Conservation (phyloP, 2,329 filamentous ascomycete species). For the Delphinella strobiligena region DNA sequence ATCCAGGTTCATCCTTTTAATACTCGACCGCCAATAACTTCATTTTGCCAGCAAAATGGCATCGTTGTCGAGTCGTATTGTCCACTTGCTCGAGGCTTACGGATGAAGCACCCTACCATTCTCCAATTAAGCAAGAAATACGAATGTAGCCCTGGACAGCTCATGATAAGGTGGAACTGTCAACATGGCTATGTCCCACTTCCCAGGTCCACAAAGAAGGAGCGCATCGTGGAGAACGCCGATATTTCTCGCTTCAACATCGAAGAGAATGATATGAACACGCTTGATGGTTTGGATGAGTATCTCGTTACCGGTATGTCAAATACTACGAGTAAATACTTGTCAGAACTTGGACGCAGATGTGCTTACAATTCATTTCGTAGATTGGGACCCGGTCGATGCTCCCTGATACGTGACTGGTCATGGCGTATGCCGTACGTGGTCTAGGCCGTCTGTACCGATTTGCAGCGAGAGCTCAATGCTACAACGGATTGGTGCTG, state of each 20-base stretch:
- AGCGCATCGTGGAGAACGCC: slow-evolving; percentile 54
- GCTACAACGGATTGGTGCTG: no score
- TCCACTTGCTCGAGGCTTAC: slow-evolving; percentile 58
- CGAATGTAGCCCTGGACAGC: slow-evolving; percentile 56
- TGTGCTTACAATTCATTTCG: slow-evolving; percentile 2
- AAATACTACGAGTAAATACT: not conserved
- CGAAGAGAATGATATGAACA: slow-evolving; percentile 48
- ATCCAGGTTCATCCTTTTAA: slow-evolving; percentile 80
- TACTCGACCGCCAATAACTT: slow-evolving; percentile 54
- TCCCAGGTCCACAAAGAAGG: slow-evolving; percentile 56
- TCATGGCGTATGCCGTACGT: no score
- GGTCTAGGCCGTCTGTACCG: no score
- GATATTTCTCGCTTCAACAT: slow-evolving; percentile 50
- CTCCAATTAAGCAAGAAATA: slow-evolving; percentile 54
- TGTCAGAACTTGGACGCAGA: not conserved
- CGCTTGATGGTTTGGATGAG: slow-evolving; percentile 56
- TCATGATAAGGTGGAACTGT: slow-evolving; percentile 67
- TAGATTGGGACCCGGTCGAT: slow-evolving; percentile 24
- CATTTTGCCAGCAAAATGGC: slow-evolving; percentile 51
- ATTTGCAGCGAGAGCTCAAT: no score
- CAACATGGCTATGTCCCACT: slow-evolving; percentile 63
- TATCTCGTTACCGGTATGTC: slow-evolving; percentile 58
- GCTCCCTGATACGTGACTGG: slow-evolving; percentile 14
- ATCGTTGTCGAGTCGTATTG: slow-evolving; percentile 72
- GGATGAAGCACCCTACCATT: slow-evolving; percentile 57